Evolutionary conservation across 1,284 basidiomycete genomes (phyloP), one percentile per base, ranked within the genome.

Genomic region (Apiotrichum sp.): DNA sequence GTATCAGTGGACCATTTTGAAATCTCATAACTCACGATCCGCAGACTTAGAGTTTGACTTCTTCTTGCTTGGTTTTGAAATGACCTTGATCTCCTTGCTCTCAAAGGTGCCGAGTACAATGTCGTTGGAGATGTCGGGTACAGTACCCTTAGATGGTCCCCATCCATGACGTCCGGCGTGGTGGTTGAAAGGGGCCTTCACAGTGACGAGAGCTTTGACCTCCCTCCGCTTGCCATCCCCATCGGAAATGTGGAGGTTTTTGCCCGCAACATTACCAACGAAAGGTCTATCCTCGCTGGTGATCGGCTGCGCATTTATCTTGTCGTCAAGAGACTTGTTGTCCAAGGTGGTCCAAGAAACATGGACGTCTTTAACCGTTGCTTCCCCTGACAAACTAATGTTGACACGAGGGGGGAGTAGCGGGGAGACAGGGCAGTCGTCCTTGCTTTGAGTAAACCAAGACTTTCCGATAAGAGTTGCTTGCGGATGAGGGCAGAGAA

Each of bases 1-100:
- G 40, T 53, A 11, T 45, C 42, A 46, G 41, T 33, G 47, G 48
- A 8, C 16, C 36, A 36, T 40, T 22, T 29, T 4, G 36, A 9
- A 10, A 42, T 56, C 41, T 42, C 60, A 16, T 53, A 58, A 58
- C 90, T 80, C 72, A 92, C 91, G 79, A 72, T 96, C 93, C 4
- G 91, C 82, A 65, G 93, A 92, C 80, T 93, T 92, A 59, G 87
- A 88, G 71, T 86, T 91, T 73, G 93, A 89, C 66, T 91, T 83
- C 81, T 97, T 97, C 81, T 97, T 96, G 80, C 88, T 90, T 3
- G 91, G 91, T 74, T 95, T 95, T 76, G 87, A 89, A 77, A 98
- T 97, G 66, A 98, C 89, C 76, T 95, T 95, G 81, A 98, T 97
- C 36, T 93, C 87, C 50, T 87, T 86, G 65, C 88, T 89, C 53